These are phyloP conservation scores for Cardamine resedifolia DNA, from an alignment of 345 rosid genomes.

Conservation along the genomic window DNA sequence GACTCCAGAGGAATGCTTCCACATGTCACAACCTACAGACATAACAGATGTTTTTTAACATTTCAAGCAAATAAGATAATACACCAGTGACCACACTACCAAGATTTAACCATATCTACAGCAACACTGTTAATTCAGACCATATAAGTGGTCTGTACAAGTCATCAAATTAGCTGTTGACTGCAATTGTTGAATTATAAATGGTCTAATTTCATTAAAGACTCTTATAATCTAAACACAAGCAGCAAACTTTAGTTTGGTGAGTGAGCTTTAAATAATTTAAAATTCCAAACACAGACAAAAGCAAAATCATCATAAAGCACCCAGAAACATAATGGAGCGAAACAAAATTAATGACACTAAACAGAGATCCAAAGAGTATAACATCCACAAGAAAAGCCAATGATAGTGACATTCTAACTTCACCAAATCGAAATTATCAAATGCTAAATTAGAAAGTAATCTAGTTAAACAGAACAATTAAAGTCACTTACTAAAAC, in stretches of 20 bases:
- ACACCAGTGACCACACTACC: neutral
- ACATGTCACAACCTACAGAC: slow-evolving; percentile 87
- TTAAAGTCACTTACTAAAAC: slow-evolving; percentile 18
- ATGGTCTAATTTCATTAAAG: neutral
- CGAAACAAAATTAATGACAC: neutral
- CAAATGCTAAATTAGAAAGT: neutral
- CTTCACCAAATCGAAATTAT: neutral
- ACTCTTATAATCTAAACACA: neutral
- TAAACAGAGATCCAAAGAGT: slow-evolving; percentile 20
- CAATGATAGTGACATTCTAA: slow-evolving; percentile 21
- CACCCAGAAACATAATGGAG: slow-evolving; percentile 10
- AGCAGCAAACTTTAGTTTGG: neutral
- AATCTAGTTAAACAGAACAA: neutral
- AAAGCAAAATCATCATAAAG: slow-evolving; percentile 8
- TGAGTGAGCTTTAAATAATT: neutral
- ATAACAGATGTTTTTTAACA: neutral
- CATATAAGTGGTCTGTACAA: too few relatives aligned
- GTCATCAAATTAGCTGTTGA: neutral
- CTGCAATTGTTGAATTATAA: neutral
- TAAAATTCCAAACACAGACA: neutral
- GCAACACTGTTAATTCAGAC: slow-evolving; percentile 16
- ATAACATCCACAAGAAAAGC: slow-evolving; percentile 7
- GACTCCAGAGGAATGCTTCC: slow-evolving; percentile 91
- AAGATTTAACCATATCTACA: neutral
- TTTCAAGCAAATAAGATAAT: neutral